Evolutionary conservation across 768 basidiomycete genomes (phyloP).

Genomic region (Crassisporium funariophilum): DNA sequence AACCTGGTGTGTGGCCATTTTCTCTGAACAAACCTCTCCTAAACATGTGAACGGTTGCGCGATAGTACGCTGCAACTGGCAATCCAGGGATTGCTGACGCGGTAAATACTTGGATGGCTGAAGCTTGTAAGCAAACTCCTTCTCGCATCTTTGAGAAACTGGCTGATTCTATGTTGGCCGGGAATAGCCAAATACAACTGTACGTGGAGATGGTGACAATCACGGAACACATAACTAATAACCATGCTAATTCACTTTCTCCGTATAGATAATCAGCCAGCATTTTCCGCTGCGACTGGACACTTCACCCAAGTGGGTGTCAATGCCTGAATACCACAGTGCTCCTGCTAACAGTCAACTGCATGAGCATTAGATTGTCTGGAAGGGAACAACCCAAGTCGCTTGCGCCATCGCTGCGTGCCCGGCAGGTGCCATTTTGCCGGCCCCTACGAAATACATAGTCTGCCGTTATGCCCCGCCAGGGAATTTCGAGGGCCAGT

Average conservation of each 20-base stretch:
- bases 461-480: conserved; percentile 27
- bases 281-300: conserved; percentile 23
- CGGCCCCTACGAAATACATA: conserved; percentile 19
- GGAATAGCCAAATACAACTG: conserved; percentile 27
- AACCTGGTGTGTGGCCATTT: conserved; percentile 21
- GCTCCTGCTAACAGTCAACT: background rate
- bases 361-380: conserved; percentile 42
- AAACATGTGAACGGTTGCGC: background rate
- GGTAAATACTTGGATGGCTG: conserved; percentile 24
- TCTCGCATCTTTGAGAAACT: background rate
- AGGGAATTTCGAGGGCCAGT: conserved; percentile 18
- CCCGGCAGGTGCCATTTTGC: conserved; percentile 25
- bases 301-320: conserved; percentile 36
- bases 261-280: conserved; percentile 23
- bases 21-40: background rate
- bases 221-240: too few relatives aligned
- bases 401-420: conserved; percentile 49
- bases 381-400: conserved; percentile 49
- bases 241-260: background rate
- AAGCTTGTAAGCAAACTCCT: conserved; percentile 18
- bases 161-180: too few relatives aligned
- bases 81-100: conserved; percentile 15
- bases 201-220: too few relatives aligned
- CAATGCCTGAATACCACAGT: background rate
- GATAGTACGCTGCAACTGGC: conserved; percentile 18